Conservation (phyloP, 208 protist genomes). For the Trypanosoma platydactyli region DNA sequence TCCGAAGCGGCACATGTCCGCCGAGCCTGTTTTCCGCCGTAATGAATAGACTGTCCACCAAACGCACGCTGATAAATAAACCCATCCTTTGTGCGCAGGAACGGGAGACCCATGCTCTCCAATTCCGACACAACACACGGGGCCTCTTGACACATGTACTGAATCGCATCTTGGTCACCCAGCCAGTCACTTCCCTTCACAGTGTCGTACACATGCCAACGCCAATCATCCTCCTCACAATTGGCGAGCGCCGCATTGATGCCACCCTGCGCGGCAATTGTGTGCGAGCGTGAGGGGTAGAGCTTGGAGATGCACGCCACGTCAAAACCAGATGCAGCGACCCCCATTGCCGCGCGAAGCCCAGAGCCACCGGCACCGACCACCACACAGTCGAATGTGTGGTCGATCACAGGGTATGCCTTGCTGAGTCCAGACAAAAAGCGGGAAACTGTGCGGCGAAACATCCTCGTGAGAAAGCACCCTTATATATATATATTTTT, state of each 20-base stretch:
- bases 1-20: slow-evolving; percentile 98
- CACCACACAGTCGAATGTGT: slow-evolving; percentile 98
- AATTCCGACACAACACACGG: slow-evolving; percentile 94
- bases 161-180: slow-evolving; percentile 99
- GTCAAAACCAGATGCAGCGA: slow-evolving; percentile 97
- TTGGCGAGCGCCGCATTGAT: slow-evolving; percentile 99
- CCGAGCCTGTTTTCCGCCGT: slow-evolving; percentile 96
- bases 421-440: slow-evolving; percentile 49
- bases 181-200: slow-evolving; percentile 99
- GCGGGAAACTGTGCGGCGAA: slow-evolving; percentile 59
- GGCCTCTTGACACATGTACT: slow-evolving; percentile 99
- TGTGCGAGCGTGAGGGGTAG: slow-evolving; percentile 99
- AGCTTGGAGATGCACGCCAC: slow-evolving; percentile 98
- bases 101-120: slow-evolving; percentile 98
- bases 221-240: slow-evolving; percentile 98
- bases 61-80: slow-evolving; percentile 99
- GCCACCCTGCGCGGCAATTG: slow-evolving; percentile 98
- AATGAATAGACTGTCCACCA: slow-evolving; percentile 98
- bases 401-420: slow-evolving; percentile 97
- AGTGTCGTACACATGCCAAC: slow-evolving; percentile 99
- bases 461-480: slow-evolving; percentile 35
- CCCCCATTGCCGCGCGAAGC: slow-evolving; percentile 97
- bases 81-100: slow-evolving; percentile 98
- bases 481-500: not conserved
- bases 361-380: slow-evolving; percentile 99